phyloP scores from a whole-genome alignment of 1,284 basidiomycete genomes.

The Erythrobasidium hasegawianum region DNA sequence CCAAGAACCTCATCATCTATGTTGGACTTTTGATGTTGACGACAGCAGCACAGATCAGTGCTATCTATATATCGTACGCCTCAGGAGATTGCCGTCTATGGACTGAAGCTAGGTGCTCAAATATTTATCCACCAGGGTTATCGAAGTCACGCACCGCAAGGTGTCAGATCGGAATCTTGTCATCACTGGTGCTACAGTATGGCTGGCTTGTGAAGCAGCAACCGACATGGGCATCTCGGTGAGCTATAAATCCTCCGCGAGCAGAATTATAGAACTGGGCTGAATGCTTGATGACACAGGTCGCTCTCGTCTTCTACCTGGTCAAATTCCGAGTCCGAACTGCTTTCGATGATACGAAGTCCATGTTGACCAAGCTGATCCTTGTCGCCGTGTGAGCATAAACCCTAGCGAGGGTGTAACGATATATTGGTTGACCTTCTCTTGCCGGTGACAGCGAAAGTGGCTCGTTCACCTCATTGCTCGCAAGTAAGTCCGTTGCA shows the following conservation, averaged over 20 bases:
- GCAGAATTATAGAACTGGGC: too few species aligned
- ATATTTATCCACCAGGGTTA: neutral
- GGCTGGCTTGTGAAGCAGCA: neutral
- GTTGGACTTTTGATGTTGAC: neutral
- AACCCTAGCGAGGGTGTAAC: neutral
- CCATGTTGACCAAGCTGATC: neutral
- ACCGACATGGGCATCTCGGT: neutral
- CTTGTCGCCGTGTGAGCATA: neutral
- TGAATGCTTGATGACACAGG: too few species aligned
- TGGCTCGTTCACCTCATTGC: neutral
- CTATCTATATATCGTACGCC: too few species aligned
- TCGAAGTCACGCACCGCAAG: neutral
- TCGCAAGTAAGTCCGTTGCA: too few species aligned
- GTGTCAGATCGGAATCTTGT: neutral
- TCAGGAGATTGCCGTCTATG: too few species aligned
- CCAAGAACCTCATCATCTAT: neutral
- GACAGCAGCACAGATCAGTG: neutral
- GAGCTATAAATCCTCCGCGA: too few species aligned
- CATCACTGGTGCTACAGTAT: neutral
- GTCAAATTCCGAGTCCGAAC: neutral
- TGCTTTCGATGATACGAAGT: constrained; percentile 1
- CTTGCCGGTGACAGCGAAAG: too few species aligned
- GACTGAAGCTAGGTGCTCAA: too few species aligned
- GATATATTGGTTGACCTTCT: too few species aligned
- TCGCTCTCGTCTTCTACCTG: neutral